phyloP scores from a whole-genome alignment of 345 rosid species.

The Arabidopsis arenosa region DNA sequence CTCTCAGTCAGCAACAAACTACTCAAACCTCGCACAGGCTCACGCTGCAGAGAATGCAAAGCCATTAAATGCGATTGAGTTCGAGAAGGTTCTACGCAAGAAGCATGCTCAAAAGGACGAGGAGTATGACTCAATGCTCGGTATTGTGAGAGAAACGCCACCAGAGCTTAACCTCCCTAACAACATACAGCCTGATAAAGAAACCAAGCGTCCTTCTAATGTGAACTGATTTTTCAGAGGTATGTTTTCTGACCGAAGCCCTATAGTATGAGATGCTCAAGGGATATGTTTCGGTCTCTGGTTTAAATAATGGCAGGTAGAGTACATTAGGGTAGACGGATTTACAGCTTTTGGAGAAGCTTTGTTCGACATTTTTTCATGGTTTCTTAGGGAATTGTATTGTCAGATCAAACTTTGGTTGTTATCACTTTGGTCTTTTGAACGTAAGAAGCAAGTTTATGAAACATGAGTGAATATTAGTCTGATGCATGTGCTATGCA shows the following conservation, averaged over 20 bases:
- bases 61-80: constrained; percentile 78
- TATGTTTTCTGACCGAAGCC: constrained; percentile 29
- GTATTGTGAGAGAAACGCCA: constrained; percentile 79
- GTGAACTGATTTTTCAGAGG: constrained; percentile 46
- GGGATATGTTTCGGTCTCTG: constrained; percentile 29
- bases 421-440: constrained; percentile 22
- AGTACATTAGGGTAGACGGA: constrained; percentile 33
- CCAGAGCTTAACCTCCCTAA: constrained; percentile 81
- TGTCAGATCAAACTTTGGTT: constrained; percentile 25
- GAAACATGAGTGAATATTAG: constrained; percentile 22
- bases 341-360: constrained; percentile 25
- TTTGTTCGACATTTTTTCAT: constrained; percentile 18
- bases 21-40: constrained; percentile 83
- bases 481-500: constrained; percentile 33
- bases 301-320: constrained; percentile 37
- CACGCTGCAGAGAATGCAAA: constrained; percentile 93
- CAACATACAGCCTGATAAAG: constrained; percentile 62
- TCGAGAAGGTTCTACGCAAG: constrained; percentile 90
- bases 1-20: constrained; percentile 76
- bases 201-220: constrained; percentile 55
- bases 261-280: constrained; percentile 15
- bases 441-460: constrained; percentile 23
- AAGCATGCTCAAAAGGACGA: constrained; percentile 73
- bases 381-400: constrained; percentile 24
- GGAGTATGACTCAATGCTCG: constrained; percentile 88